Evolutionary conservation across 2,329 filamentous ascomycete species (phyloP).

Genomic region (Clarireedia homoeocarpa): DNA sequence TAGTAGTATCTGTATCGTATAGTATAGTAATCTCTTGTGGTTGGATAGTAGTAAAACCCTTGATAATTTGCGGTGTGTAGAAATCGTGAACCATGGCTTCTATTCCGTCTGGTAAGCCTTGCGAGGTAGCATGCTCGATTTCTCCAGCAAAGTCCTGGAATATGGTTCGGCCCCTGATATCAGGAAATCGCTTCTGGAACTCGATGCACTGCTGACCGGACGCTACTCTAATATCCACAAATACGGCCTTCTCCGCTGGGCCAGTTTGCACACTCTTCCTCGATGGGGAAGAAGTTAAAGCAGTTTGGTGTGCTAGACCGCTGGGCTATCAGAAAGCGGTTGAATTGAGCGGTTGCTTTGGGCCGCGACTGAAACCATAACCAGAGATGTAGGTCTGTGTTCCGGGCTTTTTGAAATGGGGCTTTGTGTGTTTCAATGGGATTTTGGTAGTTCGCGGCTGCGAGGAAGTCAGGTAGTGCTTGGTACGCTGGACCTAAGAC

Average conservation of each 20-base stretch:
- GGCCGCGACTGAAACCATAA: constrained; percentile 4
- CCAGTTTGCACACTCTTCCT: constrained; percentile 16
- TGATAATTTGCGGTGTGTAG: constrained; percentile 25
- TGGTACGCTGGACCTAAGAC: neutral
- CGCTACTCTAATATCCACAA: neutral
- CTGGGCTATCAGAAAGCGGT: constrained; percentile 9
- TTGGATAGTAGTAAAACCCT: constrained; percentile 6
- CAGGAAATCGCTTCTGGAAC: neutral
- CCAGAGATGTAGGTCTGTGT: constrained; percentile 6
- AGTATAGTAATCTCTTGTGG: too few species aligned
- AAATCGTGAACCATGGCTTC: constrained; percentile 25
- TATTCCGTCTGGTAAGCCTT: constrained; percentile 26
- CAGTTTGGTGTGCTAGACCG: neutral
- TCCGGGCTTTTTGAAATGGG: constrained; percentile 6
- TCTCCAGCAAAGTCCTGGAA: constrained; percentile 33
- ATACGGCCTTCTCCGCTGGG: constrained; percentile 14
- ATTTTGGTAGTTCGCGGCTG: neutral
- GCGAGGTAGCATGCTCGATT: constrained; percentile 9
- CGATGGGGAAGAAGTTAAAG: constrained; percentile 2
- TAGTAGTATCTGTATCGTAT: too few species aligned
- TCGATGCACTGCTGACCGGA: neutral
- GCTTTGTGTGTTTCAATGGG: neutral
- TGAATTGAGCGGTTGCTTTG: constrained; percentile 3
- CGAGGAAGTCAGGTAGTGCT: neutral
- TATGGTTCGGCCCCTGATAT: constrained; percentile 24